These are phyloP conservation scores for Podospora sp. DNA, from an alignment of 495 filamentous ascomycete species.

Conservation along the genomic window DNA sequence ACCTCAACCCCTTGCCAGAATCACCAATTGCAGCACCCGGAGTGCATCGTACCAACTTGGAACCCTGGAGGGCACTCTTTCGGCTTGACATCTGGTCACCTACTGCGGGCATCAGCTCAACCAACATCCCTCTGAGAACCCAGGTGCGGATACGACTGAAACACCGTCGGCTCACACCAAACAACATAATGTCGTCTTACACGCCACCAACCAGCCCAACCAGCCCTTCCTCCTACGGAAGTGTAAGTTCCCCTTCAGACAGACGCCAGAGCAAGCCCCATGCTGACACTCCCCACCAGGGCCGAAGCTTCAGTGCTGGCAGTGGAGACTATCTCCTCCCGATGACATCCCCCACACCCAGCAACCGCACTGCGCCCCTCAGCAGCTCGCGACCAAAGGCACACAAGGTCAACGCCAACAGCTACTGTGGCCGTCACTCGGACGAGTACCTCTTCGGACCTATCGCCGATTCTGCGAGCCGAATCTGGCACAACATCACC, in stretches of 20 bases:
- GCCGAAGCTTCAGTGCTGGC: not conserved
- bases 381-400: constrained; percentile 2
- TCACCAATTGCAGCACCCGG: not conserved
- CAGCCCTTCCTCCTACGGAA: not conserved
- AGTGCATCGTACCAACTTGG: not conserved
- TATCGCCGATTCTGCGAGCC: constrained; percentile 27
- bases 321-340: not conserved
- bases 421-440: constrained; percentile 41
- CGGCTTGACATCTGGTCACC: not conserved
- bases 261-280: not conserved
- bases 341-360: not conserved
- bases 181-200: not conserved
- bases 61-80: not conserved
- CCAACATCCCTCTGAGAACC: not conserved
- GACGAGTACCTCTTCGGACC: constrained; percentile 39
- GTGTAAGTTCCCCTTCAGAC: not conserved
- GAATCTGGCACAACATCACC: constrained; percentile 31
- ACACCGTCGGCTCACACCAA: not conserved
- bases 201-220: not conserved
- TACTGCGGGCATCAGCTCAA: too few species aligned
- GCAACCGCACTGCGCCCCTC: not conserved
- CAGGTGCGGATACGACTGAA: not conserved
- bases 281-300: not conserved
- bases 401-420: constrained; percentile 38
- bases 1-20: not conserved